phyloP scores from a whole-genome alignment of 208 protist species.

The Acanthamoeba divionensis region DNA sequence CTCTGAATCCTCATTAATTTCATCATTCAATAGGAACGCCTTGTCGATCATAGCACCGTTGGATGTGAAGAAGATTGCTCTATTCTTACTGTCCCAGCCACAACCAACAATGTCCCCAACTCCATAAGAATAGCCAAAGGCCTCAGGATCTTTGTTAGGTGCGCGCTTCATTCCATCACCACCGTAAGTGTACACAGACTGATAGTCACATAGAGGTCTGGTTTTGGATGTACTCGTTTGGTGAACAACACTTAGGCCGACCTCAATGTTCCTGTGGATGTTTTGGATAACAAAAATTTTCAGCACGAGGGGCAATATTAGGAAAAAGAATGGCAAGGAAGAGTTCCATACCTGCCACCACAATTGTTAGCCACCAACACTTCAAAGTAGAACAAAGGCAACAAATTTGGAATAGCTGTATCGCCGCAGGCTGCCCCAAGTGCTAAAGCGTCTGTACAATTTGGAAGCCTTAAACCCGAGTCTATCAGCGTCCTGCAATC shows the following conservation, averaged over 20 bases:
- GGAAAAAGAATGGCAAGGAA: neutral
- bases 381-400: slow-evolving; percentile 52
- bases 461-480: too few relatives aligned
- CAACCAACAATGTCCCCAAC: slow-evolving; percentile 7
- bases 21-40: neutral
- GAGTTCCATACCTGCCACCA: slow-evolving; percentile 29
- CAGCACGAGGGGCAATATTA: too few relatives aligned
- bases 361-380: slow-evolving; percentile 2
- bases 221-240: neutral
- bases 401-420: neutral
- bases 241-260: neutral
- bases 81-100: slow-evolving; percentile 14
- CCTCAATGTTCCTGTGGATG: neutral
- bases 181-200: slow-evolving; percentile 6
- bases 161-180: slow-evolving; percentile 22
- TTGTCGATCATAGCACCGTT: neutral
- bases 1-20: neutral
- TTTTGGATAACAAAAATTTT: neutral
- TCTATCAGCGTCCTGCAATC: too few relatives aligned
- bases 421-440: neutral
- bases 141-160: neutral
- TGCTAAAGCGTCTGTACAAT: too few relatives aligned
- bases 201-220: neutral
- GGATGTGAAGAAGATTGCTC: slow-evolving; percentile 41
- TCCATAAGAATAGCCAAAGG: neutral